Evolutionary conservation across 257 asterid genomes (phyloP), one percentile per base, ranked within the genome.

Genomic region (Plectranthus barbatus): DNA sequence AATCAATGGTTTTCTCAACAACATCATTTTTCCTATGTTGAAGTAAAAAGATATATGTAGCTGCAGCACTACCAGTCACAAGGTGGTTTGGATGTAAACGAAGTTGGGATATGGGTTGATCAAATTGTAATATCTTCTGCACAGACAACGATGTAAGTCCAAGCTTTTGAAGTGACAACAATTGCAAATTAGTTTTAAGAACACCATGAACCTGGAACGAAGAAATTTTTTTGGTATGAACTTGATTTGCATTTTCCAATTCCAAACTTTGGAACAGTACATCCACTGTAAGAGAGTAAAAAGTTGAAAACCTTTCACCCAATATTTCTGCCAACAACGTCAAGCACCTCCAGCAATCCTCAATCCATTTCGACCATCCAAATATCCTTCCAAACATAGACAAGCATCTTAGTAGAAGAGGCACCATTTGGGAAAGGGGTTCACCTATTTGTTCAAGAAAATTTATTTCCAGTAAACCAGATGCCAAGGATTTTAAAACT

Each of bases 341-440:
- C 88, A 90, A 85, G 82, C 99, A 89, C 82, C 83, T 87, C 99
- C 99, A 93, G 45, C 95, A 87, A 83, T 93, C 91, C 78, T 83
- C 96, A 49, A 86, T 81, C 99, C 99, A 93, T 76, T 77, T 80
- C 31, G 94, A 87, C 96, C 97, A 93, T 36, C 97, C 97, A 76
- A 80, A 93, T 83, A 83, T 93, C 77, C 80, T 87, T 60, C 99
- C 99, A 37, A 93, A 68, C 75, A 79, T 76, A 14, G 95, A 87
- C 66, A 93, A 76, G 80, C 97, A 89, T 74, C 88, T 76, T 62
- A 89, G 74, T 62, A 93, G 70, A 70, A 71, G 80, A 62, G 96
- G 96, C 68, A 89, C 88, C 94, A 93, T 93, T 63, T 76, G 79
- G 69, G 91, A 82, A 71, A 92, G 97, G 65, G 97, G 94, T 69